Evolutionary conservation across 1,284 basidiomycete genomes (phyloP).

Genomic region (Moesziomyces sp.): DNA sequence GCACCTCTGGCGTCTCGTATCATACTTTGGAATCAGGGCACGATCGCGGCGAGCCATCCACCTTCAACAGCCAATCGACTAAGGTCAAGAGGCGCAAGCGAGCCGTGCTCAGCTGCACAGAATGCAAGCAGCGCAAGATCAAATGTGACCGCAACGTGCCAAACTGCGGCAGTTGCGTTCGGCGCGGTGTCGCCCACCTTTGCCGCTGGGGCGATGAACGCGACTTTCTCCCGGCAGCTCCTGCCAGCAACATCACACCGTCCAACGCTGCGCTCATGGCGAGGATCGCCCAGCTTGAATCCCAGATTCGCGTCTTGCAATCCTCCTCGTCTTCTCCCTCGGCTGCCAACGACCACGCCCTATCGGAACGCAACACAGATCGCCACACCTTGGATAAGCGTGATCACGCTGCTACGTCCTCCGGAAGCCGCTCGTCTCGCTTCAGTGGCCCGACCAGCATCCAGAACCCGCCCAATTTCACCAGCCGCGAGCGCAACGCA

Average conservation of each 20-base stretch:
- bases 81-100: constrained; percentile 50
- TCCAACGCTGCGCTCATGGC: constrained; percentile 53
- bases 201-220: constrained; percentile 59
- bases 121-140: constrained; percentile 59
- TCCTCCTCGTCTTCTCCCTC: constrained; percentile 23
- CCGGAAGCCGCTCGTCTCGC: constrained; percentile 29
- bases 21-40: constrained; percentile 15
- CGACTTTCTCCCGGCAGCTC: constrained; percentile 34
- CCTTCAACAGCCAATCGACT: constrained; percentile 17
- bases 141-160: constrained; percentile 57
- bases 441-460: constrained; percentile 23
- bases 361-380: constrained; percentile 14
- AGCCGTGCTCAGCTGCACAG: constrained; percentile 51
- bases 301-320: constrained; percentile 47
- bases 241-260: constrained; percentile 38
- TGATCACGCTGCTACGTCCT: constrained; percentile 12
- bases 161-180: constrained; percentile 52
- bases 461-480: constrained; percentile 33
- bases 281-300: constrained; percentile 47
- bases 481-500: constrained; percentile 31
- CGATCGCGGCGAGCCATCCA: constrained; percentile 9
- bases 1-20: constrained; percentile 28
- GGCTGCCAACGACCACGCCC: constrained; percentile 9
- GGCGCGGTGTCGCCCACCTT: constrained; percentile 49
- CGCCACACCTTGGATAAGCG: constrained; percentile 12